These are phyloP conservation scores for Yamadazyma mexicana DNA, from an alignment of 1,139 yeast species.

Conservation along the genomic window DNA sequence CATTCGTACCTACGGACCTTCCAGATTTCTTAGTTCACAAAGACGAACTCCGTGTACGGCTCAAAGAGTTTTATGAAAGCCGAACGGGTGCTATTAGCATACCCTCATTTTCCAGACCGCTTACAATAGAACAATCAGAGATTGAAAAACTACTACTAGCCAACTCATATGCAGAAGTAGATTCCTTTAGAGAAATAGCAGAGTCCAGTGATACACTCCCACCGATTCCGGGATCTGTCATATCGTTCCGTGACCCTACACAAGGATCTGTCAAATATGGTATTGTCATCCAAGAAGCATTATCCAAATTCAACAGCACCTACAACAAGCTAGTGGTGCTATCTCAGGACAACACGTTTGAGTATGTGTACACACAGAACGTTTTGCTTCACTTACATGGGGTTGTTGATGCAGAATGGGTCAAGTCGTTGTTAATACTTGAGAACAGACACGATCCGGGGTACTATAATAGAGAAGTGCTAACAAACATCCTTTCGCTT, in stretches of 20 bases:
- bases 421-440: constrained; percentile 19
- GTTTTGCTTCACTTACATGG: constrained; percentile 29
- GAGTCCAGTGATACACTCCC: constrained; percentile 19
- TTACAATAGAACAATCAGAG: constrained; percentile 2
- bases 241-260: constrained; percentile 25
- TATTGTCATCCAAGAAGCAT: constrained; percentile 30
- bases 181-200: constrained; percentile 18
- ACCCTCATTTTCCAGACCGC: neutral
- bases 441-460: constrained; percentile 24
- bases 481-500: constrained; percentile 21
- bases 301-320: constrained; percentile 33
- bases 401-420: constrained; percentile 24
- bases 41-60: constrained; percentile 5
- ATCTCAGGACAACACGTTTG: constrained; percentile 30
- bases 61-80: constrained; percentile 4
- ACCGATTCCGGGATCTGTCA: constrained; percentile 35
- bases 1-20: neutral
- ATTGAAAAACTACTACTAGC: constrained; percentile 9
- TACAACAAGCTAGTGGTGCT: constrained; percentile 34
- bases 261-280: constrained; percentile 23
- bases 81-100: neutral
- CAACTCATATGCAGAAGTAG: constrained; percentile 13
- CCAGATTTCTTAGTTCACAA: neutral
- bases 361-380: constrained; percentile 24
- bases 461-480: constrained; percentile 16